Evolutionary conservation across 1,284 basidiomycete species (phyloP), one percentile per base, ranked within the genome.

Genomic region (Heliocybe sulcata): DNA sequence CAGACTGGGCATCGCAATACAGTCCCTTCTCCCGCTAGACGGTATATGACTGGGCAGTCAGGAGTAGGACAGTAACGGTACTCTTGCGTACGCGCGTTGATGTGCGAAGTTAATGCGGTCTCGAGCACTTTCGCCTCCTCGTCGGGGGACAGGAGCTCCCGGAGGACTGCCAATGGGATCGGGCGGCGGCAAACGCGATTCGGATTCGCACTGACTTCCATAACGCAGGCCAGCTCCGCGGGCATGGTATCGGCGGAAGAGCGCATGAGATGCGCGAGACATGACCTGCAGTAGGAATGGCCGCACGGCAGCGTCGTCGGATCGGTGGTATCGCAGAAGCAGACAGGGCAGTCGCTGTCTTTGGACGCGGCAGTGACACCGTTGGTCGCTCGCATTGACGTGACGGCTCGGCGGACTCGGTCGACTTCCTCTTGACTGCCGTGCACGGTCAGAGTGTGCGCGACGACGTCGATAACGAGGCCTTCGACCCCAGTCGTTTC

Each of bases 1-100:
- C 88, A 91, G 3, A 81, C 79, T 0, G 86, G 87, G 52, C 88
- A 91, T 52, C 85, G 85, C 29, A 89, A 65, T 8, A 79, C 70
- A 1, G 77, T 73, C 35, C 77, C 78, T 3, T 69, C 67, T 0
- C 77, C 70, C 0, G 74, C 76, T 2, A 69, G 63, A 29, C 83
- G 79, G 63, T 90, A 90, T 1, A 89, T 72, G 60, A 90, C 85
- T 0, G 73, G 72, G 60, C 87, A 90, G 62, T 90, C 85, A 0
- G 87, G 83, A 0, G 87, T 83, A 0, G 87, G 87, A 65, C 87
- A 90, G 61, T 83, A 83, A 55, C 73, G 74, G 57, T 72, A 74
- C 27, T 72, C 68, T n/a, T 69, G 61, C 2, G 70, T 62, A 26
- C 64, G 67, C 12, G 65, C 58, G 55, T 73, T 71, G 54, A 81